A percentile compares a stretch with the other conserved stretches of the same genome.
Evolutionary conservation across 1,139 yeast genomes (phyloP).

Genomic region (Blastobotrys niveus): DNA sequence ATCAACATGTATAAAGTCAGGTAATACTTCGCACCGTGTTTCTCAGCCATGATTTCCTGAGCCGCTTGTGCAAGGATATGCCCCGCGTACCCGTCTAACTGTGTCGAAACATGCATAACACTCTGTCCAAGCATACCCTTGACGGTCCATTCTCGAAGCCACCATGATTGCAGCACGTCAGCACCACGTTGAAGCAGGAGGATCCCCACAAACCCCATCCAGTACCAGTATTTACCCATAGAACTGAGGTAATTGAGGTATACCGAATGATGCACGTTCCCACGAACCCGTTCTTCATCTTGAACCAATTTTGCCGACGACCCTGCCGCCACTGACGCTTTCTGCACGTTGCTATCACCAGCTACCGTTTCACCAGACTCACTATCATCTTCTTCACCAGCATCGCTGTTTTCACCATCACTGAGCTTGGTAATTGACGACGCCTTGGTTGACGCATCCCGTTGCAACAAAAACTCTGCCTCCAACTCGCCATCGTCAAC

Average conservation of each 20-base stretch:
- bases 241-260: slow-evolving; percentile 61
- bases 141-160: slow-evolving; percentile 77
- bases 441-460: slow-evolving; percentile 22
- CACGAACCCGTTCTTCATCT: slow-evolving; percentile 79
- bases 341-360: slow-evolving; percentile 31
- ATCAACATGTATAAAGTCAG: slow-evolving; percentile 61
- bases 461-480: slow-evolving; percentile 70
- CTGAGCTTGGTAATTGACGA: not conserved
- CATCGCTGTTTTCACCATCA: not conserved
- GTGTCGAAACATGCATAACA: not conserved
- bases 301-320: slow-evolving; percentile 44
- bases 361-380: slow-evolving; percentile 35
- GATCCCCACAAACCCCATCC: slow-evolving; percentile 43
- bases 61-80: slow-evolving; percentile 22
- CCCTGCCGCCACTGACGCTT: not conserved
- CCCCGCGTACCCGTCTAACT: slow-evolving; percentile 4
- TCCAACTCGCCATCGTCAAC: slow-evolving; percentile 63
- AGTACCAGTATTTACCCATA: slow-evolving; percentile 55
- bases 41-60: slow-evolving; percentile 19
- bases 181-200: slow-evolving; percentile 52
- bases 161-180: slow-evolving; percentile 67
- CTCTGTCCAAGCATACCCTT: slow-evolving; percentile 14
- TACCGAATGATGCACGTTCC: slow-evolving; percentile 67
- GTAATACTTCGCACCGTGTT: slow-evolving; percentile 53
- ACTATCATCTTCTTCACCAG: not conserved